Conservation (phyloP, 83 land plant genomes). For the Isoetes engelmannii region DNA sequence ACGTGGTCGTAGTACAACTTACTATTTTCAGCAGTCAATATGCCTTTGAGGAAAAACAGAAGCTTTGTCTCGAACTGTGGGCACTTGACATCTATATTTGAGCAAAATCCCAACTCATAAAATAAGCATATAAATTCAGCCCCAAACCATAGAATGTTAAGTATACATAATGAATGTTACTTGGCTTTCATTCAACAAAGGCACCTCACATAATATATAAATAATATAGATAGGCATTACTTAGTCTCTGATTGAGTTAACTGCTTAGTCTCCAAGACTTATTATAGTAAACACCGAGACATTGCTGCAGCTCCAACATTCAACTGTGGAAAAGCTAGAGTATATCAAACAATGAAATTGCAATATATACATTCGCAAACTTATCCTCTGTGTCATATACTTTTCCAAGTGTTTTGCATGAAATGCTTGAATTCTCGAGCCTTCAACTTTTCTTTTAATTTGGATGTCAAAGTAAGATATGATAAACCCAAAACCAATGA, state of each 20-base stretch:
- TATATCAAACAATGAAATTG: too few relatives aligned
- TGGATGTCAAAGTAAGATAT: too few relatives aligned
- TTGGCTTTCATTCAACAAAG: too few relatives aligned
- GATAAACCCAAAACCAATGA: not conserved
- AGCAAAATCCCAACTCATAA: not conserved
- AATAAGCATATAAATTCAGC: not conserved
- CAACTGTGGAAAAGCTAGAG: too few relatives aligned
- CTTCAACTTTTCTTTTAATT: not conserved
- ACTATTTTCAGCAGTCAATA: slow-evolving; percentile 9
- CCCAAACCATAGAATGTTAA: too few relatives aligned
- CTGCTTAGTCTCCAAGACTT: too few relatives aligned
- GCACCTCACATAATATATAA: too few relatives aligned
- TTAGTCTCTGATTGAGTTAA: too few relatives aligned
- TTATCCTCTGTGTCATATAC: not conserved
- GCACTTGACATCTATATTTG: not conserved
- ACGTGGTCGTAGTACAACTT: not conserved
- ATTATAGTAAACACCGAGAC: too few relatives aligned
- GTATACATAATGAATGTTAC: too few relatives aligned
- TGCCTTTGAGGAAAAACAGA: slow-evolving; percentile 4
- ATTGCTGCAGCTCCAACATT: too few relatives aligned
- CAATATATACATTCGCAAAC: not conserved
- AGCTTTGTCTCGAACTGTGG: not conserved
- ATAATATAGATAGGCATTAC: too few relatives aligned
- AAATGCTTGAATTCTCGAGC: not conserved
- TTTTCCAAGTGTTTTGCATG: not conserved